A percentile compares a stretch with the other conserved stretches of the same genome.
phyloP scores from a whole-genome alignment of 768 basidiomycete genomes.

The Exidia glandulosa region DNA sequence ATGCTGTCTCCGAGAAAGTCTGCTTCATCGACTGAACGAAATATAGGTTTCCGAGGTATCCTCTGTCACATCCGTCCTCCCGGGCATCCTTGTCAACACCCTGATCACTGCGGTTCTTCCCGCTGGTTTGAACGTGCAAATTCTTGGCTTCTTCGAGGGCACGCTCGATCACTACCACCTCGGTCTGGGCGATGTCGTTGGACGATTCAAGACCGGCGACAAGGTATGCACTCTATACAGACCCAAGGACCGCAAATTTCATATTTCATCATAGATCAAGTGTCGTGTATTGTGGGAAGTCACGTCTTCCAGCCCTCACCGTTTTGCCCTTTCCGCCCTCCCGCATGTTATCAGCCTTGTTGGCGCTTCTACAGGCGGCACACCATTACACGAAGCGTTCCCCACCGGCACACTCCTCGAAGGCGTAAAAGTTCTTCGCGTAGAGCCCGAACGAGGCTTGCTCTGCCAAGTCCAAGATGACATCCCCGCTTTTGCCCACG shows the following conservation, averaged over 20 bases:
- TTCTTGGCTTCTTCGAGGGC: slow-evolving; percentile 87
- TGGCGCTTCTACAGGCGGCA: slow-evolving; percentile 23
- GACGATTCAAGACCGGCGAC: slow-evolving; percentile 27
- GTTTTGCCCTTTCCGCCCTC: slow-evolving; percentile 69
- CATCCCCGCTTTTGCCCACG: slow-evolving; percentile 78
- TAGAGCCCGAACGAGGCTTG: slow-evolving; percentile 77
- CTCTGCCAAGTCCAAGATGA: slow-evolving; percentile 53
- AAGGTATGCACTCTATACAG: slow-evolving; percentile 21
- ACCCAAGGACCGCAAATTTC: too few relatives aligned
- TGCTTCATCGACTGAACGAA: background rate
- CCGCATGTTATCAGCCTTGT: slow-evolving; percentile 57
- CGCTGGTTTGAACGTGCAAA: slow-evolving; percentile 73
- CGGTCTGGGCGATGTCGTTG: slow-evolving; percentile 27
- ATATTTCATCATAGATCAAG: slow-evolving; percentile 70
- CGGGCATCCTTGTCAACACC: slow-evolving; percentile 72
- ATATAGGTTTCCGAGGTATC: slow-evolving; percentile 73
- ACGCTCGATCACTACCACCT: slow-evolving; percentile 80
- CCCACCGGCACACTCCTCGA: slow-evolving; percentile 68
- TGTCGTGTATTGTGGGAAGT: slow-evolving; percentile 78
- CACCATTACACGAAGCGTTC: slow-evolving; percentile 43
- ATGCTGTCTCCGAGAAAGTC: background rate
- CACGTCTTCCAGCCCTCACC: slow-evolving; percentile 54
- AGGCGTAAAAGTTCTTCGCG: slow-evolving; percentile 55
- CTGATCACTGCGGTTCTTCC: slow-evolving; percentile 68
- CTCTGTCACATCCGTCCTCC: slow-evolving; percentile 71